Evolutionary conservation across 345 rosid genomes (phyloP).

Genomic region (Trapa bicornis): DNA sequence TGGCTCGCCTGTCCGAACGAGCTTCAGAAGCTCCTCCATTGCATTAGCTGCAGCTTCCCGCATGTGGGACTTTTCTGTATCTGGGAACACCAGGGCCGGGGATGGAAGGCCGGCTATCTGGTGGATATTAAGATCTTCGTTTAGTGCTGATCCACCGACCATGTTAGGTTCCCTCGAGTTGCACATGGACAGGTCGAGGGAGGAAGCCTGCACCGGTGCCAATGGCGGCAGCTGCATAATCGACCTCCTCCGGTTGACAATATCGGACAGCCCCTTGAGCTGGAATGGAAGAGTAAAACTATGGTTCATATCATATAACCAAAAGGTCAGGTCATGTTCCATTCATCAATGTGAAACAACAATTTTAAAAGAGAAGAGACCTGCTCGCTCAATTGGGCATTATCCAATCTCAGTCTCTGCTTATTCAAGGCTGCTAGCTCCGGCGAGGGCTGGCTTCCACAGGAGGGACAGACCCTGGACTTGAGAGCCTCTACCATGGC

Average conservation of each 20-base stretch:
- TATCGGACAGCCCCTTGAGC: slow-evolving; percentile 90
- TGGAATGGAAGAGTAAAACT: slow-evolving; percentile 12
- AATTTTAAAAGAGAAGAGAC: slow-evolving; percentile 26
- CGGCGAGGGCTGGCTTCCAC: slow-evolving; percentile 72
- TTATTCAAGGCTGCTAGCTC: slow-evolving; percentile 84
- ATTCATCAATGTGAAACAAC: not conserved
- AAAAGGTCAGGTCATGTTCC: too few relatives aligned
- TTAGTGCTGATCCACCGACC: slow-evolving; percentile 49
- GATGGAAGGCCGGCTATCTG: slow-evolving; percentile 43
- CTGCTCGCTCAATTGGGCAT: slow-evolving; percentile 87
- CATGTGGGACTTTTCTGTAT: slow-evolving; percentile 87
- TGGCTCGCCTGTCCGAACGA: slow-evolving; percentile 70
- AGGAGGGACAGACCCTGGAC: slow-evolving; percentile 80
- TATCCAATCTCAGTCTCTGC: slow-evolving; percentile 71
- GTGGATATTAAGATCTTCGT: slow-evolving; percentile 65
- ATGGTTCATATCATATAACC: not conserved
- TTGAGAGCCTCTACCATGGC: slow-evolving; percentile 87
- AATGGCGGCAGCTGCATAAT: slow-evolving; percentile 79
- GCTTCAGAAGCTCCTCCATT: slow-evolving; percentile 70
- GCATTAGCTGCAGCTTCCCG: slow-evolving; percentile 62
- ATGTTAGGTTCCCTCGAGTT: slow-evolving; percentile 42
- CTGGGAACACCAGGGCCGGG: slow-evolving; percentile 45
- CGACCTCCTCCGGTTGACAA: slow-evolving; percentile 95
- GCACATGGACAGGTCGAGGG: slow-evolving; percentile 73
- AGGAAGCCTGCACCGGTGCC: slow-evolving; percentile 63